These are phyloP conservation scores for Eleusine indica DNA, from an alignment of 176 grass and related monocot genomes.

Conservation along the genomic window DNA sequence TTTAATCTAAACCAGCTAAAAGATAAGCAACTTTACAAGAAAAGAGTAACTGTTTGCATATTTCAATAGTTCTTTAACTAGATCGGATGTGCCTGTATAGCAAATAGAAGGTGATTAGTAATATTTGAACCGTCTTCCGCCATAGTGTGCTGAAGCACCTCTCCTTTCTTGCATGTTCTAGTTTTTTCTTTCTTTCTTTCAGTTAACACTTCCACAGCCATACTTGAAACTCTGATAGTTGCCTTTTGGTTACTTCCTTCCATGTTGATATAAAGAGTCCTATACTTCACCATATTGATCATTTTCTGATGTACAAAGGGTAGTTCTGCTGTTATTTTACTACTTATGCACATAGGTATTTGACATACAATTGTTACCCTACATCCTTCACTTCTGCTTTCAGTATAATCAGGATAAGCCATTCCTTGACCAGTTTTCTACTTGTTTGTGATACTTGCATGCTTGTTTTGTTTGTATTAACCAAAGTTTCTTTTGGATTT, in stretches of 20 bases:
- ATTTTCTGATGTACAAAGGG: slow-evolving; percentile 2
- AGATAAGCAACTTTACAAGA: background rate
- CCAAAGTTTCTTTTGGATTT: slow-evolving; percentile 10
- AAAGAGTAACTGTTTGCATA: background rate
- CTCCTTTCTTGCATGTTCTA: background rate
- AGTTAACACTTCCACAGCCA: background rate
- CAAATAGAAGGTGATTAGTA: background rate
- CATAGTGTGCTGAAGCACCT: background rate
- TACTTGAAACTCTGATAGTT: slow-evolving; percentile 13
- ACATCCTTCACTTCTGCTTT: background rate
- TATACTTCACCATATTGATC: background rate
- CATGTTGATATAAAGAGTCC: slow-evolving; percentile 22
- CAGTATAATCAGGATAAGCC: slow-evolving; percentile 5
- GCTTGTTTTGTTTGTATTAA: slow-evolving; percentile 10
- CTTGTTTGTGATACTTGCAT: background rate
- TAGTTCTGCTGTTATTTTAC: background rate
- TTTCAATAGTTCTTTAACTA: background rate
- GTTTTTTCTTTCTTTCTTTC: slow-evolving; percentile 7
- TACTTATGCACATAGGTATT: background rate
- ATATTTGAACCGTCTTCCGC: background rate
- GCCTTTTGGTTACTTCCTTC: background rate
- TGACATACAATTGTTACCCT: background rate
- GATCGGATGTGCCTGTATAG: background rate
- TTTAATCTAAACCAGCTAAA: background rate
- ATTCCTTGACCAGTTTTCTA: background rate